Percentiles rank a stretch among this genome's conserved stretches.
These are phyloP conservation scores for Phytophthora kernoviae DNA, from an alignment of 352 stramenopile genomes.

Conservation along the genomic window DNA sequence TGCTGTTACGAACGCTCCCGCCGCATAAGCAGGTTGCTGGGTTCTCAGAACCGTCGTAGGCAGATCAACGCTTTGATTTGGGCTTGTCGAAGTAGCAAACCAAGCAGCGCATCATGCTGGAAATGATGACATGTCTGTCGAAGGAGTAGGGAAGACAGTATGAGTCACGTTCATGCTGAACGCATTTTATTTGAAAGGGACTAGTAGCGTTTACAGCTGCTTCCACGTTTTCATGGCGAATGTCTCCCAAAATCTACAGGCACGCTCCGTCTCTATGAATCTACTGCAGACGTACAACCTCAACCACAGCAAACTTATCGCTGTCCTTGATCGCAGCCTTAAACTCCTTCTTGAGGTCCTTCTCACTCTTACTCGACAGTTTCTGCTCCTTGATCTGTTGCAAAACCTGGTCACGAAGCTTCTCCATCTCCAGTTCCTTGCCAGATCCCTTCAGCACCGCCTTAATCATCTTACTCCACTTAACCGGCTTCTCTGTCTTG, in stretches of 20 bases:
- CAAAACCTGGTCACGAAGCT: conserved; percentile 54
- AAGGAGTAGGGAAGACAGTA: too few relatives aligned
- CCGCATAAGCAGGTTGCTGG: conserved; percentile 14
- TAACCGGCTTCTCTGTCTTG: conserved; percentile 56
- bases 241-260: conserved; percentile 49
- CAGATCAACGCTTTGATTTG: not conserved
- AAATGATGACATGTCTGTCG: too few relatives aligned
- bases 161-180: not conserved
- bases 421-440: conserved; percentile 61
- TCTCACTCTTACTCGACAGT: conserved; percentile 56
- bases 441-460: conserved; percentile 48
- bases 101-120: too few relatives aligned
- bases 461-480: conserved; percentile 79
- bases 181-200: not conserved
- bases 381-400: conserved; percentile 48
- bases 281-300: conserved; percentile 56
- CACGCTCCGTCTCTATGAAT: not conserved
- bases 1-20: conserved; percentile 10
- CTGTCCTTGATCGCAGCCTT: conserved; percentile 48
- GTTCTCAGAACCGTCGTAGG: not conserved
- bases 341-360: conserved; percentile 73
- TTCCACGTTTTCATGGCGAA: conserved; percentile 25
- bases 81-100: too few relatives aligned
- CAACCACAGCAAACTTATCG: conserved; percentile 49
- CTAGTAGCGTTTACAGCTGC: not conserved